Conservation (phyloP, 208 protist species). For the Jaenimonas drosophilae region DNA sequence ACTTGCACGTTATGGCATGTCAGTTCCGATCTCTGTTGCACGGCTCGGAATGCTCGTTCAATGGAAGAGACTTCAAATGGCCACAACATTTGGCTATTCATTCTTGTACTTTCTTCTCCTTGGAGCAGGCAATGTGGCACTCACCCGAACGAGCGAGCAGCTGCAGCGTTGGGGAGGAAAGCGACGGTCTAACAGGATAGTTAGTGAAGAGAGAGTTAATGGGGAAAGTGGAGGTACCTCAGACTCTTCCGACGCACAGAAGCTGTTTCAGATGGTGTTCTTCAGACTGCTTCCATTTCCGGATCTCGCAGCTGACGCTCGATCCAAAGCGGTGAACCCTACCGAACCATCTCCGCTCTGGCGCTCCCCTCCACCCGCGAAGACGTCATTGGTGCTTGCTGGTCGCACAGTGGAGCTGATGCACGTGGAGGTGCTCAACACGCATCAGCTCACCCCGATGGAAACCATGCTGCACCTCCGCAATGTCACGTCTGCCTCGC, state of each 20-base stretch:
- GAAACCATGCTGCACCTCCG: neutral
- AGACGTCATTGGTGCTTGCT: too few species aligned
- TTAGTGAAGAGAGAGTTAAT: neutral
- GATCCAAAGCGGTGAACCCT: too few species aligned
- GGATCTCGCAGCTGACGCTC: too few species aligned
- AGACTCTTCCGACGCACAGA: too few species aligned
- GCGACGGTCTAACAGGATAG: too few species aligned
- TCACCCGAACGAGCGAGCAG: constrained; percentile 11
- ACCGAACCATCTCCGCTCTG: too few species aligned
- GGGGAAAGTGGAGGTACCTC: neutral
- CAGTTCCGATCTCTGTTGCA: constrained; percentile 28
- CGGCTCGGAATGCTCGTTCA: constrained; percentile 30
- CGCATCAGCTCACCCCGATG: constrained; percentile 7
- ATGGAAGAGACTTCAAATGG: constrained; percentile 28
- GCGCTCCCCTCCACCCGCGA: too few species aligned
- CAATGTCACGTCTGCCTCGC: neutral
- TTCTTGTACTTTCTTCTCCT: constrained; percentile 40
- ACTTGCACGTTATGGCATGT: constrained; percentile 15
- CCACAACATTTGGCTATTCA: constrained; percentile 19
- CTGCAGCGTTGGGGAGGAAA: constrained; percentile 11
- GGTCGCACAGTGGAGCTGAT: too few species aligned
- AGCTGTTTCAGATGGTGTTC: too few species aligned
- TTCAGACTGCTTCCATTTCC: constrained; percentile 16
- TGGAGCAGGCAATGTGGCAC: constrained; percentile 18
- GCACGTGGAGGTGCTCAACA: constrained; percentile 19